Percentiles rank a stretch among this genome's conserved stretches.
These are phyloP conservation scores for Fonsecaea multimorphosa DNA, from an alignment of 2,329 filamentous ascomycete species.

Conservation along the genomic window DNA sequence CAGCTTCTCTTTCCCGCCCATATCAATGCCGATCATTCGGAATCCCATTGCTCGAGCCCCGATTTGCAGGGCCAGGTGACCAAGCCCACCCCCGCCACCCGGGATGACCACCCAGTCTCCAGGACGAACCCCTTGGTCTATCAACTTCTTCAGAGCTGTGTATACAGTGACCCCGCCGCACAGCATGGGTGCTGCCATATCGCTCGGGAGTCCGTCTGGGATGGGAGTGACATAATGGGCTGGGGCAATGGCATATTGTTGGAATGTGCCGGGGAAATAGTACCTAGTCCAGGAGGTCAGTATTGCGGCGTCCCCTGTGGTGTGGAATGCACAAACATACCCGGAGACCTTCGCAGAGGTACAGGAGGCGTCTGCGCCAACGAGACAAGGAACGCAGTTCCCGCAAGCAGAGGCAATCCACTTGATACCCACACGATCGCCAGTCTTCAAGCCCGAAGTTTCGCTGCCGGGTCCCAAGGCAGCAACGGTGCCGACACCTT, in stretches of 20 bases:
- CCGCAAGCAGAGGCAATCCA: constrained; percentile 67
- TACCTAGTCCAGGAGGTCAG: constrained; percentile 51
- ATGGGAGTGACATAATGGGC: constrained; percentile 74
- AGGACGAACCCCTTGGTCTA: constrained; percentile 55
- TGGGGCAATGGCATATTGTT: constrained; percentile 69
- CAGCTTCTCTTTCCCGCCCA: constrained; percentile 65
- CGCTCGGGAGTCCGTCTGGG: constrained; percentile 65
- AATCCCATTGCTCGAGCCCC: constrained; percentile 66
- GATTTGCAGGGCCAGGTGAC: constrained; percentile 68
- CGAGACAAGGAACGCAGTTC: constrained; percentile 60
- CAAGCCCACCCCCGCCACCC: constrained; percentile 68
- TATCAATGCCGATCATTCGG: constrained; percentile 70
- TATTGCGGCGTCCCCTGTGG: background rate
- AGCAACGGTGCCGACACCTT: constrained; percentile 70
- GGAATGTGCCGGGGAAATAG: constrained; percentile 74
- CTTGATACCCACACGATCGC: constrained; percentile 73
- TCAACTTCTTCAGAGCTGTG: constrained; percentile 66
- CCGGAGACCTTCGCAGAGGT: constrained; percentile 63
- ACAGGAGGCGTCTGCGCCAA: constrained; percentile 62
- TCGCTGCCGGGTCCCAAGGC: constrained; percentile 66
- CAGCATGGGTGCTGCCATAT: constrained; percentile 69
- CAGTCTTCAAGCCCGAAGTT: constrained; percentile 63
- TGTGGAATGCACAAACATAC: constrained; percentile 5
- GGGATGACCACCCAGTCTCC: constrained; percentile 67
- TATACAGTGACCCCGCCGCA: constrained; percentile 64